These are phyloP conservation scores for Pichia terricola DNA, from an alignment of 1,139 yeast genomes.

Conservation along the genomic window DNA sequence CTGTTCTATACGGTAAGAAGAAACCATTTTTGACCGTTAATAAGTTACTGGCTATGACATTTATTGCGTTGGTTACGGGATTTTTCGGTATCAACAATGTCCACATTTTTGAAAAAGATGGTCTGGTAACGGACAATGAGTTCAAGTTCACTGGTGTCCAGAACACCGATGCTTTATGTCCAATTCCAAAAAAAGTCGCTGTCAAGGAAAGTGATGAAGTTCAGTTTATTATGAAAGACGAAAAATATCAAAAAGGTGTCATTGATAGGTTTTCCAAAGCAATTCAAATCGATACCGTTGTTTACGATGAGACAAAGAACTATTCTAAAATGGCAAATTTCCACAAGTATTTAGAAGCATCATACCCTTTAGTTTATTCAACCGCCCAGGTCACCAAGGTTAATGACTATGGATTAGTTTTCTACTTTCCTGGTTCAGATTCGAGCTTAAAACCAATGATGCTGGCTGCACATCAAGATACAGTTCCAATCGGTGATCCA, in stretches of 20 bases:
- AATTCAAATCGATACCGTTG: constrained; percentile 52
- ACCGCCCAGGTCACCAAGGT: constrained; percentile 31
- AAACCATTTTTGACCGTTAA: constrained; percentile 1
- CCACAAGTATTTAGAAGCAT: constrained; percentile 32
- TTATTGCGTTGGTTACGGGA: constrained; percentile 2
- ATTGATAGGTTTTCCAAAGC: constrained; percentile 42
- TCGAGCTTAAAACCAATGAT: constrained; percentile 48
- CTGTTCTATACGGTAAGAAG: background rate
- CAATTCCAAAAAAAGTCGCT: constrained; percentile 15
- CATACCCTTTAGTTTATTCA: constrained; percentile 35
- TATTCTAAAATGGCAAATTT: constrained; percentile 35
- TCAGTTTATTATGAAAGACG: constrained; percentile 28
- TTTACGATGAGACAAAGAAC: constrained; percentile 36
- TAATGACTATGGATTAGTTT: constrained; percentile 34
- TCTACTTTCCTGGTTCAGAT: constrained; percentile 36
- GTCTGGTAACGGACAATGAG: too few relatives aligned
- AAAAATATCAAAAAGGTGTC: constrained; percentile 31
- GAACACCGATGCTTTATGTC: constrained; percentile 13
- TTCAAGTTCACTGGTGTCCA: background rate
- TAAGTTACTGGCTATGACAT: constrained; percentile 2
- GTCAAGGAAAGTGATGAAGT: constrained; percentile 14
- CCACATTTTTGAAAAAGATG: too few relatives aligned
- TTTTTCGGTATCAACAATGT: too few relatives aligned
- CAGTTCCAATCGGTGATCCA: constrained; percentile 62
- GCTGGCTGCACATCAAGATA: constrained; percentile 74